Evolutionary conservation across 768 basidiomycete species (phyloP), one percentile per base, ranked within the genome.

Genomic region (Termitomyces sp.): DNA sequence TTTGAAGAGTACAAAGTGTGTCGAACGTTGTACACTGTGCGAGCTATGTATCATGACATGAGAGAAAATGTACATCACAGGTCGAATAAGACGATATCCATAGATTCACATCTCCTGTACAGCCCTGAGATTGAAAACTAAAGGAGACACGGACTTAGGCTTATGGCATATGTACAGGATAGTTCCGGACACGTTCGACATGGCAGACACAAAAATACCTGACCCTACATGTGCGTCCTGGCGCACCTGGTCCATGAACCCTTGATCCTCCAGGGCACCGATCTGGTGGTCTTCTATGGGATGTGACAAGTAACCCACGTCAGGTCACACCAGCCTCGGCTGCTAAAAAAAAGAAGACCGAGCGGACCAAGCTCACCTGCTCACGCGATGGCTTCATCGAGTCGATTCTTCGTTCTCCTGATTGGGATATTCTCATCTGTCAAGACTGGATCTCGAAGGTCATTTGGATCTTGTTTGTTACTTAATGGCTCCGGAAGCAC

Each of bases 401-500:
- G 58, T 64, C 69, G 58, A 58, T 65, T 61, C 65, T 63, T 34
- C 44, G 46, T 62, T 49, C 58, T 57, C 67, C 68, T 62, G 65
- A 74, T 73, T 69, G 67, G 72, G 72, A 66, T 66, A 72, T 72
- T 72, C 65, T 68, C 70, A 73, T 72, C 70, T 73, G 69, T 68
- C 71, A 72, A 69, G 60, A 54, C 68, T 45, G 56, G 79, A 83
- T 81, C 82, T 80, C 67, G 71, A 73, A 61, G 63, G 59, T 54
- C 51, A 56, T 48, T 66, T 68, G 72, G 67, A 69, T 78, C 77
- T 75, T 67, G 63, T 70, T 69, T 69, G 74, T 83, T 83, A 83
- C 82, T 82, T 82, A 82, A 83, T 82, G 76, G 72, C 77, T 72
- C 80, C 79, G 78, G 78, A 77, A 72, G 75, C 79, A 76, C 80